Evolutionary conservation across 2,329 filamentous ascomycete genomes (phyloP), one percentile per base, ranked within the genome.

Genomic region (Arthroderma uncinatum): DNA sequence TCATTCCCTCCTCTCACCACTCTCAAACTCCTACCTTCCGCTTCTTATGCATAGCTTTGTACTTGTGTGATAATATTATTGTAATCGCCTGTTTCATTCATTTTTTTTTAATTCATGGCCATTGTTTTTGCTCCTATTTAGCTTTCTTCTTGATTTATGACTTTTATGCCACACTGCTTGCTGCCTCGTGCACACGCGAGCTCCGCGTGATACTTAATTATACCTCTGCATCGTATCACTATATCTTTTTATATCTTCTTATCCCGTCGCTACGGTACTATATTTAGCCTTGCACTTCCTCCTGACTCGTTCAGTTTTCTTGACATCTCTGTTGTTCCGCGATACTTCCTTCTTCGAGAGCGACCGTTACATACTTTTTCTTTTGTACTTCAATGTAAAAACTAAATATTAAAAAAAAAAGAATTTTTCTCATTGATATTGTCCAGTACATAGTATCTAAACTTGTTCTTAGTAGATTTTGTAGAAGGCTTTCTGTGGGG

Each of bases 241-340:
- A 16, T 50, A 33, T 50, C 47, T 6, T 16, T 16, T 47, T 19
- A 47, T 23, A 47, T 19, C 25, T 50, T 50, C 28, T 34, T 50
- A 30, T 16, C 47, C n/a, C 16, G 47, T 50, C 25, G 47, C 47
- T 50, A 33, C 23, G 9, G 23, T 30, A 50, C 12, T 30, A 33
- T 50, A 50, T 16, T 34, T 8, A 30, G 12, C 23, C 25, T 30
- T 30, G 1, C 12, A 14, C n/a, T 60, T 60, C 58, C 58, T 58
- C 33, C 56, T 53, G 47, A 50, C 52, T 54, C 47, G 55, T 57
- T 50, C 56, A 39, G 42, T 9, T 63, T 60, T 55, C 56, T 64
- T 56, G 59, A 57, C 57, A 40, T 54, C 61, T 62, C 4, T n/a
- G n/a, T 48, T 48, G 21, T 48, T 48, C 21, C 21, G 23, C 19